A percentile compares a stretch with the other conserved stretches of the same genome.
phyloP scores from a whole-genome alignment of 139 green algal species.

The Nannochloris sp. region DNA sequence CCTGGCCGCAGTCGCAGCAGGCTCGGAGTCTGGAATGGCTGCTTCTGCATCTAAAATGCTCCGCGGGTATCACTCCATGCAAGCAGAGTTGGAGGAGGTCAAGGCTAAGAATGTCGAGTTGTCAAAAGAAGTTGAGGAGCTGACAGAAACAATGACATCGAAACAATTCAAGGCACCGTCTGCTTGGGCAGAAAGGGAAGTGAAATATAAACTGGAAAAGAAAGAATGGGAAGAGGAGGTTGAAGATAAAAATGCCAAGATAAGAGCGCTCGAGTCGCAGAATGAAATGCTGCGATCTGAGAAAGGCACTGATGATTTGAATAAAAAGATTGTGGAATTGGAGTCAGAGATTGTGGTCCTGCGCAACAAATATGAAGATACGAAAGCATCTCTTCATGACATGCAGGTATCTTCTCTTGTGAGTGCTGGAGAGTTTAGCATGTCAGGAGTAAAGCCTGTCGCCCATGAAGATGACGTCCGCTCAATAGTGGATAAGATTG shows the following conservation, averaged over 20 bases:
- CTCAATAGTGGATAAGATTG: background rate
- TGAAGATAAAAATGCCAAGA: background rate
- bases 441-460: conserved; percentile 6
- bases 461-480: background rate
- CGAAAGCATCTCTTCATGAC: conserved; percentile 20
- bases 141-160: conserved; percentile 43
- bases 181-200: conserved; percentile 49
- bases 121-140: conserved; percentile 26
- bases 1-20: conserved; percentile 15
- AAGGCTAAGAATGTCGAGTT: conserved; percentile 22
- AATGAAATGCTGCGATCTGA: conserved; percentile 2
- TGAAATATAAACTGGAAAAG: conserved; percentile 51
- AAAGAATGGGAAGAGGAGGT: conserved; percentile 30
- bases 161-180: conserved; percentile 47
- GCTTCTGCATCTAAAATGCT: conserved; percentile 24
- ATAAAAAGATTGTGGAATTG: conserved; percentile 13
- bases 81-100: conserved; percentile 12
- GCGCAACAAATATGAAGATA: conserved; percentile 7
- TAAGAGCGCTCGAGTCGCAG: background rate
- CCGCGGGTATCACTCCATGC: conserved; percentile 18
- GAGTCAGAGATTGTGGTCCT: conserved; percentile 17
- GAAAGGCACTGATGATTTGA: background rate
- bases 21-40: conserved; percentile 20
- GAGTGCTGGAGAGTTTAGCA: conserved; percentile 13
- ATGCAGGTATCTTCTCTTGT: conserved; percentile 15